Evolutionary conservation across 805 yeast genomes (phyloP), one percentile per base, ranked within the genome.

Genomic region (Teunomyces pallodes): DNA sequence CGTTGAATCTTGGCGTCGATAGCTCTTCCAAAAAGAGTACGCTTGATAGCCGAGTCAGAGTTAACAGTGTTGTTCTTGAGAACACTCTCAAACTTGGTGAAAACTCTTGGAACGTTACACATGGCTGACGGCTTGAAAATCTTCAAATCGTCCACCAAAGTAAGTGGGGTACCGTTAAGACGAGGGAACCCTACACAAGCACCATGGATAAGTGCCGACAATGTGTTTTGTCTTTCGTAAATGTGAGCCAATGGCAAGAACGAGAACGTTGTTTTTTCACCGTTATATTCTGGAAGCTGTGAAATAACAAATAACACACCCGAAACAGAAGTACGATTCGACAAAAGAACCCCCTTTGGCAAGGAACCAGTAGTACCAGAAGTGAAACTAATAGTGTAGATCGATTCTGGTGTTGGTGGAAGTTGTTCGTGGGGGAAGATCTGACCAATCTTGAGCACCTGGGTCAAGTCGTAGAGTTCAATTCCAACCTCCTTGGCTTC

Each of bases 201-300:
- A 17, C 72, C 74, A n/a, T 52, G 43, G 3, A 53, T 8, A 16
- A 64, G 47, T 12, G 54, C 60, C 46, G 53, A 54, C 4, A 60
- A 61, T 20, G 59, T 42, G 12, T 58, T 46, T 50, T 60, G 65
- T 32, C 75, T 54, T 50, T 70, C 71, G 49, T 55, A 70, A 16
- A 70, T 66, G 49, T 70, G 75, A 10, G 75, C 71, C 51, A 70
- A 60, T 0, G 75, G 75, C 48, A 70, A 59, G 53, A 66, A 69
- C 16, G 54, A 43, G 42, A 55, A 61, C 10, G 43, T n/a, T n/a
- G 31, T 33, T 35, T 12, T 5, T 45, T 43, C 12, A 9, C 6
- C 16, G 13, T 31, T 17, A 31, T 27, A 8, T 13, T 6, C 20
- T 14, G 49, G 47, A 9, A 51, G 27, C 28, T 36, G 43, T 5